A percentile compares a stretch with the other conserved stretches of the same genome.
phyloP scores from a whole-genome alignment of 768 basidiomycete genomes.

The Auriculariales sp. region DNA sequence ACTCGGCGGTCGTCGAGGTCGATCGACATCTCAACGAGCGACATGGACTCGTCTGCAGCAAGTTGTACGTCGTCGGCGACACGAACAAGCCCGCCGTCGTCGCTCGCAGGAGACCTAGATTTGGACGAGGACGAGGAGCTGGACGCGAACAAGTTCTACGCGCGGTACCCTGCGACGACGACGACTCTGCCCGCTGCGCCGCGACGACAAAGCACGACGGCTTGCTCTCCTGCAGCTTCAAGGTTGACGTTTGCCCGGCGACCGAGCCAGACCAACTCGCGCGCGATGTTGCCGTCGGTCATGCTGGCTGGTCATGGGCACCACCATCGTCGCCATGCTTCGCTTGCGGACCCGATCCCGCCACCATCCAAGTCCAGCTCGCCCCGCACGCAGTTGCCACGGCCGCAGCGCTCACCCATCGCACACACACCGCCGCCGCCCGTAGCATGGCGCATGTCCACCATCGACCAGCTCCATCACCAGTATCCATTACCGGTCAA shows the following conservation, averaged over 20 bases:
- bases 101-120: not conserved
- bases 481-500: no score
- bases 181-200: not conserved
- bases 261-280: not conserved
- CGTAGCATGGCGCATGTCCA: not conserved
- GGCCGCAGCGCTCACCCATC: not conserved
- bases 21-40: not conserved
- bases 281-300: not conserved
- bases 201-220: no score
- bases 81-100: not conserved
- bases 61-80: not conserved
- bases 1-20: not conserved
- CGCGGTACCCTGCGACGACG: no score
- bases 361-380: not conserved
- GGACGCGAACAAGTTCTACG: not conserved
- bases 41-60: not conserved
- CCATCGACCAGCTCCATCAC: no score
- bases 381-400: not conserved
- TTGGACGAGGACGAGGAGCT: not conserved
- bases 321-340: not conserved
- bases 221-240: not conserved
- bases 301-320: no score
- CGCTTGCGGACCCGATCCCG: not conserved
- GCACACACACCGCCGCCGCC: not conserved
- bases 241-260: not conserved